A percentile compares a stretch with the other conserved stretches of the same genome.
Evolutionary conservation across 306 rosid genomes (phyloP).

Genomic region (Quercus dentata): DNA sequence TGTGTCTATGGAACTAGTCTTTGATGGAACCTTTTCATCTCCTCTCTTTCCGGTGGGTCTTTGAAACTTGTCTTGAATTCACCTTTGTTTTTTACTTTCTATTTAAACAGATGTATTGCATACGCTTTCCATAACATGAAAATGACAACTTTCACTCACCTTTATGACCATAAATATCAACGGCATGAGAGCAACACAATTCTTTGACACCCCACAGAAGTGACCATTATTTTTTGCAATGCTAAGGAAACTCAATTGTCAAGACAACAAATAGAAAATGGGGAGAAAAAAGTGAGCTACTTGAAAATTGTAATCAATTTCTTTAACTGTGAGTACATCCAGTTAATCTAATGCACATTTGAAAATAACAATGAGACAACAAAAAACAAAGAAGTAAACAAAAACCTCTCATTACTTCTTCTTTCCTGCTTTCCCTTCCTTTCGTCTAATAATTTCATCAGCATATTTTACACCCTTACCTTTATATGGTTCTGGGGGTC

Average conservation of each 20-base stretch:
- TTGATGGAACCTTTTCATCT: too few relatives aligned
- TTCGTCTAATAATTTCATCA: constrained; percentile 81
- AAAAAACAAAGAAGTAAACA: neutral
- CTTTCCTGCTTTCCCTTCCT: constrained; percentile 97
- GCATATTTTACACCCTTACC: constrained; percentile 98
- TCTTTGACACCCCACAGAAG: neutral
- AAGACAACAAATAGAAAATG: neutral
- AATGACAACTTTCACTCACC: too few relatives aligned
- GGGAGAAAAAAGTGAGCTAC: neutral
- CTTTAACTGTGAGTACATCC: constrained; percentile 4
- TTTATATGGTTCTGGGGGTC: constrained; percentile 98
- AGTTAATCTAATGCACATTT: constrained; percentile 1
- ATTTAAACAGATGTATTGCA: too few relatives aligned
- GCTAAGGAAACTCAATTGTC: neutral
- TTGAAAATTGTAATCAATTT: neutral
- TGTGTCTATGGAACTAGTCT: constrained; percentile 47
- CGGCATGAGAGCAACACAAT: too few relatives aligned
- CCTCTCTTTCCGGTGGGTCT: too few relatives aligned
- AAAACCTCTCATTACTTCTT: constrained; percentile 49
- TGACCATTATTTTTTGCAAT: neutral
- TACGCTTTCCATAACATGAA: too few relatives aligned
- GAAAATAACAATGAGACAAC: constrained; percentile 13
- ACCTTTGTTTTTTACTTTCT: too few relatives aligned
- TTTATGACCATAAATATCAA: too few relatives aligned
- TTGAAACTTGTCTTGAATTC: too few relatives aligned